These are phyloP conservation scores for Arthrobotrys pseudoclavata DNA, from an alignment of 2,329 filamentous ascomycete species.

Conservation along the genomic window DNA sequence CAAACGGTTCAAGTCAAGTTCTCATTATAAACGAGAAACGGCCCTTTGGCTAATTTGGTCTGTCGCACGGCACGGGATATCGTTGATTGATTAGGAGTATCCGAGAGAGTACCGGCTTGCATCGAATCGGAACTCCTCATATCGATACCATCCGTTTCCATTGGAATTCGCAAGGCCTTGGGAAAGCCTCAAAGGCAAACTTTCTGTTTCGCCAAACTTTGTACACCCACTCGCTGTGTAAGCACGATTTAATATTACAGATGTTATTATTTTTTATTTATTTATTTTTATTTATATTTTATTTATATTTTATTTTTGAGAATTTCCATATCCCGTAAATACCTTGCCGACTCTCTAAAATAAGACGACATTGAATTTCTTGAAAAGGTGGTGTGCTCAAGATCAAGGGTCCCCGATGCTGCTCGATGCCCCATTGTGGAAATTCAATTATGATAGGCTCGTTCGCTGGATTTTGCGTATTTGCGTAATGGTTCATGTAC, in stretches of 20 bases:
- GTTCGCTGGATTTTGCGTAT: constrained; percentile 50
- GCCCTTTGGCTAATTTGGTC: constrained; percentile 20
- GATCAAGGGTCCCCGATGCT: constrained; percentile 53
- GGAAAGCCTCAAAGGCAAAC: constrained; percentile 8
- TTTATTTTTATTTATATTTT: no score
- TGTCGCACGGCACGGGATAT: constrained; percentile 23
- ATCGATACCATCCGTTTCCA: constrained; percentile 54
- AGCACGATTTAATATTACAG: constrained; percentile 41
- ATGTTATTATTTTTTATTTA: not conserved
- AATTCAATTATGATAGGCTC: constrained; percentile 59
- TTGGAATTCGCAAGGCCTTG: constrained; percentile 22
- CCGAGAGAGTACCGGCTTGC: constrained; percentile 42
- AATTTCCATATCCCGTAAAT: constrained; percentile 26
- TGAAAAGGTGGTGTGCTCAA: constrained; percentile 54
- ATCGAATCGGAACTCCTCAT: constrained; percentile 57
- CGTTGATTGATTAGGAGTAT: constrained; percentile 13
- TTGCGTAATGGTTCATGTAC: constrained; percentile 42
- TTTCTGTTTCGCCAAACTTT: constrained; percentile 17
- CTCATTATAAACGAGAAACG: constrained; percentile 18
- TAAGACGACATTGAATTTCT: constrained; percentile 28
- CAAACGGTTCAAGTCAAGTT: constrained; percentile 3
- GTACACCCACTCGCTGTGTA: constrained; percentile 7
- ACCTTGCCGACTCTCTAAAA: constrained; percentile 55
- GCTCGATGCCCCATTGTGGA: constrained; percentile 53
- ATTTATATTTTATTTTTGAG: not conserved